A percentile compares a stretch with the other conserved stretches of the same genome.
Conservation (phyloP, 805 yeast species). For the Ogataea chonburiensis region DNA sequence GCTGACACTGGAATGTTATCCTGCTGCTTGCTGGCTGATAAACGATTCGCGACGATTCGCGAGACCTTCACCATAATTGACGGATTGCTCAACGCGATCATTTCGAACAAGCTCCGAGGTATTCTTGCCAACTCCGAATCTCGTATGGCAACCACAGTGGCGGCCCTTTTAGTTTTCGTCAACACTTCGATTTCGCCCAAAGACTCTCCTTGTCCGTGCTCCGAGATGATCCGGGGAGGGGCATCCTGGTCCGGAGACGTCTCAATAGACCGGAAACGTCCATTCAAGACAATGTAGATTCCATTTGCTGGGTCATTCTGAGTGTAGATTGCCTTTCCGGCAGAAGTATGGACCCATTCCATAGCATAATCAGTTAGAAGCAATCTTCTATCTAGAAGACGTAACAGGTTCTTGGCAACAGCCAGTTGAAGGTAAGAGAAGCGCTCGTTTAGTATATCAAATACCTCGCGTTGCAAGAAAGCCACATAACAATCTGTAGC, state of each 20-base stretch:
- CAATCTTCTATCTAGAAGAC: slow-evolving; percentile 64
- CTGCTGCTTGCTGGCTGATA: slow-evolving; percentile 23
- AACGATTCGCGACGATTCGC: slow-evolving; percentile 71
- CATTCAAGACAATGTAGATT: slow-evolving; percentile 84
- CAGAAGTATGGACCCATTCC: slow-evolving; percentile 92
- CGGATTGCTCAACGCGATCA: slow-evolving; percentile 80
- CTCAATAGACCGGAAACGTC: slow-evolving; percentile 69
- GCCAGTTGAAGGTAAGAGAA: slow-evolving; percentile 74
- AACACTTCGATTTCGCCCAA: slow-evolving; percentile 94
- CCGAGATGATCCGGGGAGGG: slow-evolving; percentile 44
- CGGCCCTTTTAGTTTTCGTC: slow-evolving; percentile 69
- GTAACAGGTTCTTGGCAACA: slow-evolving; percentile 70
- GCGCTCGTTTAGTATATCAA: slow-evolving; percentile 69
- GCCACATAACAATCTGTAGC: slow-evolving; percentile 66
- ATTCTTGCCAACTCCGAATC: slow-evolving; percentile 93
- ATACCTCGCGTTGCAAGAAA: slow-evolving; percentile 57
- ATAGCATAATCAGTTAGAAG: slow-evolving; percentile 83
- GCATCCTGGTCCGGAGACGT: slow-evolving; percentile 24
- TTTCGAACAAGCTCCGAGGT: slow-evolving; percentile 85
- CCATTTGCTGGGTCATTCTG: slow-evolving; percentile 91
- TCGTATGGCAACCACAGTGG: slow-evolving; percentile 78
- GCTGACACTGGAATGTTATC: slow-evolving; percentile 12
- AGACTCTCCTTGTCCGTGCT: slow-evolving; percentile 91
- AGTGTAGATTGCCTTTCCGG: slow-evolving; percentile 75
- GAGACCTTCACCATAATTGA: slow-evolving; percentile 88